Percentiles rank a stretch among this genome's conserved stretches.
These are phyloP conservation scores for Leccinellum albellum DNA, from an alignment of 768 basidiomycete species.

Conservation along the genomic window DNA sequence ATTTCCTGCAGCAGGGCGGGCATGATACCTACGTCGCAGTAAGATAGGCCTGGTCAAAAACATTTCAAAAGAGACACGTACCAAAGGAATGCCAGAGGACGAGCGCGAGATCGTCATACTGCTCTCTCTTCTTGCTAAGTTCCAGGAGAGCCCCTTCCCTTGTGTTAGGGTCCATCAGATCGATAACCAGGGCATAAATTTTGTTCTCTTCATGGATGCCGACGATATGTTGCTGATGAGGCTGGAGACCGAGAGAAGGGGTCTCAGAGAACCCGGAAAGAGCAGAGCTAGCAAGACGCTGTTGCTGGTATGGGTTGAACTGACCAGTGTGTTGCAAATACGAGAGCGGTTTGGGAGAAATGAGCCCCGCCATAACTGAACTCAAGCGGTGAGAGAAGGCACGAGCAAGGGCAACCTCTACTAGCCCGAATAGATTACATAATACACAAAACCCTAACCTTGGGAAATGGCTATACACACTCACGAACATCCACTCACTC, in stretches of 20 bases:
- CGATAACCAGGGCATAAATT: constrained; percentile 88
- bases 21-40: constrained; percentile 77
- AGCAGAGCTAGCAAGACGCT: constrained; percentile 28
- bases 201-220: constrained; percentile 66
- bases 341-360: constrained; percentile 59
- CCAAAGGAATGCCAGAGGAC: constrained; percentile 99
- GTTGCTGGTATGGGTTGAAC: constrained; percentile 59
- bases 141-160: constrained; percentile 90
- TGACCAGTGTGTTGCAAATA: constrained; percentile 61
- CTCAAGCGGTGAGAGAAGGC: constrained; percentile 5
- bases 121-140: constrained; percentile 97
- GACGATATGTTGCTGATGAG: constrained; percentile 53
- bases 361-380: constrained; percentile 53
- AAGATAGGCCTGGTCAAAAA: neutral
- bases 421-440: constrained; percentile 16
- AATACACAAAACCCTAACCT: constrained; percentile 7
- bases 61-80: constrained; percentile 31
- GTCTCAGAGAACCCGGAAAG: constrained; percentile 54
- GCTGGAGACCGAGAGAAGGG: constrained; percentile 51
- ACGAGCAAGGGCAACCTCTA: neutral
- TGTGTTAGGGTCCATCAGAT: constrained; percentile 76
- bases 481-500: no score
- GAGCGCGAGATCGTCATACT: constrained; percentile 96
- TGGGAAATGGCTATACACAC: no score
- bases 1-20: constrained; percentile 96